Conservation (phyloP, 1,139 yeast species). For the Zygosaccharomyces sapae region DNA sequence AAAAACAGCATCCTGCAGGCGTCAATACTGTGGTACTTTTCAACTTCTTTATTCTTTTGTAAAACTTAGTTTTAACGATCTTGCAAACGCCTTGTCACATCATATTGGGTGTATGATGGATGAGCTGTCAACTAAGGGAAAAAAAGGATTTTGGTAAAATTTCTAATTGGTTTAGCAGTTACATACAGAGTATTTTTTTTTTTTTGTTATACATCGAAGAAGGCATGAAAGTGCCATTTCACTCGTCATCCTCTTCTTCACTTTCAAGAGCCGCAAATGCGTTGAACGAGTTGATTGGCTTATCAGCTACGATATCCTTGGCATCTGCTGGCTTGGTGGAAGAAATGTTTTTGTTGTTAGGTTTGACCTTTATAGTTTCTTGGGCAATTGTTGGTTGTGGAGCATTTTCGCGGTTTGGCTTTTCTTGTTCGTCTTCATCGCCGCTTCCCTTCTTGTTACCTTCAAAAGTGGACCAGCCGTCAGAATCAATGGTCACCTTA, state of each 20-base stretch:
- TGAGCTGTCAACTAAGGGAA: background rate
- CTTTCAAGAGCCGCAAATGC: slow-evolving; percentile 75
- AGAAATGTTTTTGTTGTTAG: slow-evolving; percentile 70
- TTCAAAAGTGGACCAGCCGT: slow-evolving; percentile 75
- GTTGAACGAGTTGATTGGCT: slow-evolving; percentile 62
- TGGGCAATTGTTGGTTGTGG: slow-evolving; percentile 26
- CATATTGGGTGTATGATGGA: background rate
- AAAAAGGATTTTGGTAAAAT: background rate
- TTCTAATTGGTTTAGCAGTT: slow-evolving; percentile 1
- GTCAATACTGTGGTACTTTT: background rate
- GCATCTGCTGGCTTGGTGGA: slow-evolving; percentile 71
- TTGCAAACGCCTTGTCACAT: slow-evolving; percentile 3
- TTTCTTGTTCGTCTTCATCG: slow-evolving; percentile 45
- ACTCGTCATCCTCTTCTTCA: slow-evolving; percentile 47
- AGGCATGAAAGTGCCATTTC: slow-evolving; percentile 2
- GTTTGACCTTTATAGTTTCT: slow-evolving; percentile 50
- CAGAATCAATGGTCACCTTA: slow-evolving; percentile 55
- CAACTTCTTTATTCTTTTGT: background rate
- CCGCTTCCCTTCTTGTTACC: slow-evolving; percentile 42
- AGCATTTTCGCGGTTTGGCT: slow-evolving; percentile 41
- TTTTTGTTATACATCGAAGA: background rate
- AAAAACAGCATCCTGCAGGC: slow-evolving; percentile 6
- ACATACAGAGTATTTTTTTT: no score
- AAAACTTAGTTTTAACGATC: background rate
- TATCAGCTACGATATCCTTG: slow-evolving; percentile 64